Evolutionary conservation across 208 protist genomes (phyloP), one percentile per base, ranked within the genome.

Genomic region (Leishmania lainsoni): DNA sequence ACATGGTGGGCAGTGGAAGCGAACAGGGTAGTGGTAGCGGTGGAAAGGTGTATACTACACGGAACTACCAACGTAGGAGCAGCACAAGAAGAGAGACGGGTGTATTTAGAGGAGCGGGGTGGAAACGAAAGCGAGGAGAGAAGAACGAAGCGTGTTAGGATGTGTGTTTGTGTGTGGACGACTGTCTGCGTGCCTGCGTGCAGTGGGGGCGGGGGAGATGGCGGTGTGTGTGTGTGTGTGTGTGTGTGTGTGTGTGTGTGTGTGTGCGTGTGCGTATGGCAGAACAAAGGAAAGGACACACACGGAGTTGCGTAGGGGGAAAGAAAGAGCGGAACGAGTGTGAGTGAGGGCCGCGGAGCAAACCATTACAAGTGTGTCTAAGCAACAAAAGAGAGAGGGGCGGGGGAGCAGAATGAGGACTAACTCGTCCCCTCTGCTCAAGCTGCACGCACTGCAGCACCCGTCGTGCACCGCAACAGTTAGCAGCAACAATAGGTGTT

Each of bases 1-100:
- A 80, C 81, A 87, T 87, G 77, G 78, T 79, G 0, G 20, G 76
- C 56, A 51, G 56, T 26, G 74, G 51, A 68, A 1, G 14, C 48
- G 22, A 32, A 14, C 12, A 6, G 29, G 29, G 69, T 71, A 54
- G n/a, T 54, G 75, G n/a, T 54, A 70, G 59, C 35, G 35, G 35
- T n/a, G 35, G 35, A 39, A 22, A 51, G 42, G 1, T 10, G 32
- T 45, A 10, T 0, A 69, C 10, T 26, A 42, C 0, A 42, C 5
- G 61, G 61, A 5, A n/a, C 39, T 39, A 29, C 5, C 29, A 14
- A 32, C 29, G 61, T 29, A 42, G 12, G 14, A 12, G 52, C 10
- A 14, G 10, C 10, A 56, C 16, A 3, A 20, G 52, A 12, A 56
- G 52, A 56, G 52, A 20, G 17, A 61, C 20, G 56, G 20, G 56